Evolutionary conservation across 495 filamentous ascomycete species (phyloP), one percentile per base, ranked within the genome.

Genomic region (Tuber aestivum): DNA sequence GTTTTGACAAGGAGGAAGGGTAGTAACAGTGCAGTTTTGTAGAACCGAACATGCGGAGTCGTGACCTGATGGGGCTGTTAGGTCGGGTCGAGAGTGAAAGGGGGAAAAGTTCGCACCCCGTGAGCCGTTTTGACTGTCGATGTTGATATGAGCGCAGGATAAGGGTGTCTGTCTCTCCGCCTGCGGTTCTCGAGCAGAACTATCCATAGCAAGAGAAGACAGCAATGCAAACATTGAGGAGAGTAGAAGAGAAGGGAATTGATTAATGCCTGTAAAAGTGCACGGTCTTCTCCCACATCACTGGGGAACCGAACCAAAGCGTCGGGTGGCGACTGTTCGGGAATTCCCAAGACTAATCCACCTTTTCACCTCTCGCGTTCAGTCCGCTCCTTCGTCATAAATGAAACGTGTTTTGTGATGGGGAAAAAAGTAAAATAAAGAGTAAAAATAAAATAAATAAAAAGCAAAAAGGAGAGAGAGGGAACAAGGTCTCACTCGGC

Each of bases 271-370:
- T 72, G 78, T 79, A 70, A 38, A 20, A n/a, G 77, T 65, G 78
- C 78, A 79, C 78, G 77, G 78, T 72, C 78, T 79, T 79, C 76
- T 79, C 48, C 78, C 78, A 79, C 78, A 79, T 79, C 78, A 79
- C 70, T 76, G 76, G 77, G 37, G 69, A 61, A 71, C 76, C 73
- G 78, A 72, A 79, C 78, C 78, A 72, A 41, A 79, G 74, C 76
- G 75, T 75, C 77, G 56, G 56, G 56, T 65, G 27, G 56, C 56
- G 18, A 18, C 56, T 65, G 27, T 16, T 65, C 56, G 56, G 56
- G 56, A 32, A 27, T 65, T 27, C n/a, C n/a, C 27, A 18, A n/a
- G 12, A 14, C 56, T 65, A 12, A 32, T 65, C n/a, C 27, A 32
- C 27, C 18, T 65, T 32, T n/a, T 21, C 9, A 16, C 41, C 35